Evolutionary conservation across 1,139 yeast genomes (phyloP), one percentile per base, ranked within the genome.

Genomic region (Pichia sp.): DNA sequence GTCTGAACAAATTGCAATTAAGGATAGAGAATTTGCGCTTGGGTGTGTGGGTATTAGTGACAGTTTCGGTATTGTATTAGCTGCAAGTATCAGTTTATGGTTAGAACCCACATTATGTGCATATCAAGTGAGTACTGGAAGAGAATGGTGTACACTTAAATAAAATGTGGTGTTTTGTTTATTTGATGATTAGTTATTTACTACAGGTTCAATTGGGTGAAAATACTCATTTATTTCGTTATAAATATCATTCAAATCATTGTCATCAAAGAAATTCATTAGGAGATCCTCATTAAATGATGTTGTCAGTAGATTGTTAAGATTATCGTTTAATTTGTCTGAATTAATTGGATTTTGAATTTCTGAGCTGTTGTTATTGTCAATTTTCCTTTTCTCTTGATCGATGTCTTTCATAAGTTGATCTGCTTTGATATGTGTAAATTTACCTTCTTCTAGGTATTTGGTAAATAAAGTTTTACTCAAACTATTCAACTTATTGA

Each of bases 41-140:
- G 97, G 97, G 1, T 79, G 95, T n/a, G 96, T 89, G 0, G 89
- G 96, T 0, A 79, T 90, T 51, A 87, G 96, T 54, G 97, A 92
- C 63, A 84, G 95, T 15, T 79, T 85, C 23, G 97, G 97, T 0
- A 80, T 90, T 29, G 85, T 88, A 5, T 41, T 85, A 1, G 95
- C 97, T 1, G 97, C 96, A 0, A 61, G 80, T 15, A 63, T 87
- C 6, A 89, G 88, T 40, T 71, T 85, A 69, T 75, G 80, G 75
- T 66, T 90, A 11, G 97, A 92, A 58, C 79, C 83, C 8, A 60
- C 68, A 2, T 70, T 92, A n/a, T 90, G 97, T 61, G 62, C 69
- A 7, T 77, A 75, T 57, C 97, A 92, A 62, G 79, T 81, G 4
- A 60, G 61, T 2, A 68, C 75, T 49, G 88, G 85, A 0, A 68